Evolutionary conservation across 371 early-diverging fungal genomes (phyloP).

Genomic region (Polyrhizophydium stewartii): DNA sequence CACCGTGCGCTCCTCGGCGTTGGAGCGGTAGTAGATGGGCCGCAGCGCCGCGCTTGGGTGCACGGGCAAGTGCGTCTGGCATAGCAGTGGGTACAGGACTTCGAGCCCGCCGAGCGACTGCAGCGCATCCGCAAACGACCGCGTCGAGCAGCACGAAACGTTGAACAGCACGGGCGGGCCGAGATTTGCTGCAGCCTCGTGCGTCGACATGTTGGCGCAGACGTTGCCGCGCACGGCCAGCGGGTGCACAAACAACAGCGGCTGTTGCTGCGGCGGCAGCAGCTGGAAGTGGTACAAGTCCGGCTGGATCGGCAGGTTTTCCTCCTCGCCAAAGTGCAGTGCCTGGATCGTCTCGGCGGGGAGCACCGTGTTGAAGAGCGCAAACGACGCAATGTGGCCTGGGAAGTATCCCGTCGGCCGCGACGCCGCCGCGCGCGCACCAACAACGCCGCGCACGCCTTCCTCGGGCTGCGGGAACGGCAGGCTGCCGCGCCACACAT

Average conservation of each 20-base stretch:
- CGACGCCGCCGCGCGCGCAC: neutral
- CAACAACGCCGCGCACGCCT: neutral
- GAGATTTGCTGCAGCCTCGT: neutral
- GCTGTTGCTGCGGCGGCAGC: constrained; percentile 7
- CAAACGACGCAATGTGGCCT: constrained; percentile 3
- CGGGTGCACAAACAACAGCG: constrained; percentile 4
- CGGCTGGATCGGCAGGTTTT: neutral
- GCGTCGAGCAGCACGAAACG: neutral
- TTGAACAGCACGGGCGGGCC: neutral
- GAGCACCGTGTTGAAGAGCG: constrained; percentile 2
- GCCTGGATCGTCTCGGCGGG: constrained; percentile 3
- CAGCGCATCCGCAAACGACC: neutral
- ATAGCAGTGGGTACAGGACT: constrained; percentile 32
- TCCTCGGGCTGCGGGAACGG: neutral
- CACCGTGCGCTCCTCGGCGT: neutral
- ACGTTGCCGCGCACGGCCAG: neutral
- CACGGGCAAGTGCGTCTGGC: constrained; percentile 19
- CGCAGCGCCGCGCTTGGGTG: neutral
- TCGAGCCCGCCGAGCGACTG: constrained; percentile 25
- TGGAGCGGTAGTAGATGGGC: neutral
- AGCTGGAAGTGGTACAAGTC: constrained; percentile 9
- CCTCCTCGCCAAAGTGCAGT: neutral
- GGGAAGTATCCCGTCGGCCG: neutral
- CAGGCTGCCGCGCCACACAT: neutral
- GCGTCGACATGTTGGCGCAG: neutral